These are phyloP conservation scores for Gymnopus androsaceus DNA, from an alignment of 1,284 basidiomycete genomes.

Conservation along the genomic window DNA sequence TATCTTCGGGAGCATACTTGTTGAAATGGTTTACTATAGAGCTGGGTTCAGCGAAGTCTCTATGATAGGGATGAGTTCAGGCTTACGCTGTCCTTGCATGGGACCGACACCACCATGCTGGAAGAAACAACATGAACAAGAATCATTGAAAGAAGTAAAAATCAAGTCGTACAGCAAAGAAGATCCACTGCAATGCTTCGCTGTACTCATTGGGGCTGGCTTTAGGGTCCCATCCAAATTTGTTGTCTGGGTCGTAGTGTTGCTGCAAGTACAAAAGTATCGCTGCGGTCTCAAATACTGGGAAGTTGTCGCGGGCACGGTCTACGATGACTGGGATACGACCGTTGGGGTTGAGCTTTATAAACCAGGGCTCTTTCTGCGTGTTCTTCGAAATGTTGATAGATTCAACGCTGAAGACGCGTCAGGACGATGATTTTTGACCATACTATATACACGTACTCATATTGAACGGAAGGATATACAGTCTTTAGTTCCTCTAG, in stretches of 20 bases:
- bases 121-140: background rate
- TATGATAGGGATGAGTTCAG: background rate
- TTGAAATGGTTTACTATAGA: constrained; percentile 59
- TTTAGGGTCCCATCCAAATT: constrained; percentile 54
- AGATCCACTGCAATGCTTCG: constrained; percentile 78
- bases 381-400: constrained; percentile 53
- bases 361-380: constrained; percentile 58
- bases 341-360: constrained; percentile 68
- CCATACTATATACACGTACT: constrained; percentile 39
- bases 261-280: constrained; percentile 68
- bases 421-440: background rate
- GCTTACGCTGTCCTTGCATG: constrained; percentile 70
- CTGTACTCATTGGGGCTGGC: constrained; percentile 50
- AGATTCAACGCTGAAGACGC: constrained; percentile 39
- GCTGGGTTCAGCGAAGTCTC: background rate
- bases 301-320: constrained; percentile 49
- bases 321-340: constrained; percentile 63
- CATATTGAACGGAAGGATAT: constrained; percentile 62
- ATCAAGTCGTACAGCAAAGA: constrained; percentile 60
- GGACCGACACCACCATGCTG: constrained; percentile 73
- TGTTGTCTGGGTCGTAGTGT: constrained; percentile 58
- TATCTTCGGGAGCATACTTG: constrained; percentile 57
- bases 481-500: constrained; percentile 71
- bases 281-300: constrained; percentile 70
- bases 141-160: background rate